Evolutionary conservation across 345 rosid species (phyloP).

Genomic region (Arabidopsis arenosa): DNA sequence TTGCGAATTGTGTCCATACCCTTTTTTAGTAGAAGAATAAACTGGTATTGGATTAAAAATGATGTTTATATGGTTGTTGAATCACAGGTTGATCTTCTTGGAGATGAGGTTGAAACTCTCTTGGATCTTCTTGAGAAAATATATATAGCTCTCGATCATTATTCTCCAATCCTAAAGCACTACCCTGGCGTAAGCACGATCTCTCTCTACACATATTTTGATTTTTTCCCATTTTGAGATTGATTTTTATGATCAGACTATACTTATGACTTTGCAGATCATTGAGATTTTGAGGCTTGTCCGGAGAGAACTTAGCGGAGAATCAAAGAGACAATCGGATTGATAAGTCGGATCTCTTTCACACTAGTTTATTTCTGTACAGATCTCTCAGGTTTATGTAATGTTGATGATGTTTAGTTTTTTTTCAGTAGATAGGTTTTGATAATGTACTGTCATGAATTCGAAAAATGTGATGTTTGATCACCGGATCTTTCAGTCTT

Average conservation of each 20-base stretch:
- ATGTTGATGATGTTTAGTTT: slow-evolving; percentile 38
- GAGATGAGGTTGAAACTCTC: slow-evolving; percentile 83
- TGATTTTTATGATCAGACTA: slow-evolving; percentile 9
- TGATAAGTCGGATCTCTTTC: slow-evolving; percentile 36
- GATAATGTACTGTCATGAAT: slow-evolving; percentile 11
- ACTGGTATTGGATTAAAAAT: neutral
- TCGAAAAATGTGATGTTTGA: slow-evolving; percentile 18
- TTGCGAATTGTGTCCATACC: neutral
- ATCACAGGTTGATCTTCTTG: slow-evolving; percentile 91
- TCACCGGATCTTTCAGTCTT: slow-evolving; percentile 8
- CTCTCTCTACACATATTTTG: neutral
- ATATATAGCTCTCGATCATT: slow-evolving; percentile 92
- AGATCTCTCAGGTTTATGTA: slow-evolving; percentile 24
- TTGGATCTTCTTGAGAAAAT: slow-evolving; percentile 86
- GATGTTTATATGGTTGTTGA: slow-evolving; percentile 33
- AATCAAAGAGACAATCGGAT: slow-evolving; percentile 48
- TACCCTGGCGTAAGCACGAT: slow-evolving; percentile 82
- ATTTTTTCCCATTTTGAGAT: neutral
- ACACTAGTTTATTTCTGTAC: slow-evolving; percentile 37
- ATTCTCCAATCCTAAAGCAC: slow-evolving; percentile 82
- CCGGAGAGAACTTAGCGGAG: slow-evolving; percentile 78
- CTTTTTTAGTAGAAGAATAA: neutral
- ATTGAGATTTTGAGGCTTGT: slow-evolving; percentile 85
- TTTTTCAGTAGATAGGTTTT: slow-evolving; percentile 33
- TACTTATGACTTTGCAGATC: slow-evolving; percentile 56